Base-by-base conservation (phyloP, 1,139 yeast species). In the Scheffersomyces segobiensis region DNA sequence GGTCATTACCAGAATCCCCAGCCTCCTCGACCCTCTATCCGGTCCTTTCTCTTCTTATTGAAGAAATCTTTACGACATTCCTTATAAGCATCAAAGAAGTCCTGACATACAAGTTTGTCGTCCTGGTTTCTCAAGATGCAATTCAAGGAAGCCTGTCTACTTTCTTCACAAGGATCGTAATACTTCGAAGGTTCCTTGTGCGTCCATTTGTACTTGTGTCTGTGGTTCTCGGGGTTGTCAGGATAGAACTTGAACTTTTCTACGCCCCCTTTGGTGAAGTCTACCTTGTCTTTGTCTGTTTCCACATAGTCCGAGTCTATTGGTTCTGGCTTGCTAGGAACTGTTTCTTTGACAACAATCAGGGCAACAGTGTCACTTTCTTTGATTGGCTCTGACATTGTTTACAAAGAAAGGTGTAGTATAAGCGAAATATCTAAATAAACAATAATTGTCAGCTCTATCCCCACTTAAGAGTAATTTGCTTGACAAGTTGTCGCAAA, bases 111-210 rank as follows among this genome's bases (percentile, higher is more conserved):
- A 32, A 85, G 83, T 63, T 88, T 85, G 62, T 84, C 87, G 63
- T 91, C 95, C 67, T 88, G 93, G 67, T 89, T 85, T 67, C 92
- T 85, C 61, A 88, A 74, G 70, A 95, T 78, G 67, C 99, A 95
- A 63, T 84, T 85, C 66, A 93, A 78, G 47, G 97, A 90, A 83
- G 96, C 95, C 70, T 87, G 88, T 22, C 97, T 82, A 52, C 96
- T 89, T 69, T 92, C 93, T 58, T 88, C 90, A 73, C 99, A 95
- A 0, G 99, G 98, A 69, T 95, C 98, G 68, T 89, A 93, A 71
- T 83, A 95, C 71, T 89, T 87, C 6, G 97, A 88, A 1, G 97
- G 90, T 52, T 85, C 93, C 67, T 93, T 93, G 71, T 80, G 75
- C 5, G 83, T 73, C 79, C 88, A 88, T 58, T 83, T 77, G 62